A percentile compares a stretch with the other conserved stretches of the same genome.
Evolutionary conservation across 345 rosid species (phyloP).

Genomic region (Iberis pinnata): DNA sequence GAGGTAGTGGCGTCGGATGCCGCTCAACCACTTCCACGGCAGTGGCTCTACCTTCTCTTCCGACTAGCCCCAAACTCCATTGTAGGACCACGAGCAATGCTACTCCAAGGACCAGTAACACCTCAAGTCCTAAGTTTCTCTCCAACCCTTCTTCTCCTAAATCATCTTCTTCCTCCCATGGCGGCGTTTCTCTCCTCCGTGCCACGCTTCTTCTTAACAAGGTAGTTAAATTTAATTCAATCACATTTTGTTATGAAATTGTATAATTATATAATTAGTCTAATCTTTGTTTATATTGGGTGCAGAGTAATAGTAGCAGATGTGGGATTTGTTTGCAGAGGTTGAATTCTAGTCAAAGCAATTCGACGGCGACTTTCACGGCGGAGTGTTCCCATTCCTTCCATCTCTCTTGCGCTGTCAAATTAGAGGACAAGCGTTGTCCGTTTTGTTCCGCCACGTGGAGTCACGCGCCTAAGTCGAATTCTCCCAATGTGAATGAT

Average conservation of each 20-base stretch:
- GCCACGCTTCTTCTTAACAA: constrained; percentile 29
- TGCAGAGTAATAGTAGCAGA: constrained; percentile 29
- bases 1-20: constrained; percentile 44
- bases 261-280: too few species aligned
- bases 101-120: constrained; percentile 29
- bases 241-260: too few species aligned
- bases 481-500: neutral
- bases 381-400: constrained; percentile 84
- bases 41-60: constrained; percentile 41
- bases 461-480: constrained; percentile 40
- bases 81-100: constrained; percentile 41
- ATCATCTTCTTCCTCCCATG: constrained; percentile 55
- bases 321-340: constrained; percentile 76
- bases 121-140: constrained; percentile 40
- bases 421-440: constrained; percentile 45
- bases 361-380: constrained; percentile 64
- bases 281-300: constrained; percentile 16
- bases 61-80: constrained; percentile 63
- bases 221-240: neutral
- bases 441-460: constrained; percentile 66
- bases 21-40: constrained; percentile 36
- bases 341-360: constrained; percentile 46
- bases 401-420: constrained; percentile 72
- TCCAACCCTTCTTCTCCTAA: constrained; percentile 75
- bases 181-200: constrained; percentile 35